phyloP scores from a whole-genome alignment of 208 protist species.

The Porcisia deanei region DNA sequence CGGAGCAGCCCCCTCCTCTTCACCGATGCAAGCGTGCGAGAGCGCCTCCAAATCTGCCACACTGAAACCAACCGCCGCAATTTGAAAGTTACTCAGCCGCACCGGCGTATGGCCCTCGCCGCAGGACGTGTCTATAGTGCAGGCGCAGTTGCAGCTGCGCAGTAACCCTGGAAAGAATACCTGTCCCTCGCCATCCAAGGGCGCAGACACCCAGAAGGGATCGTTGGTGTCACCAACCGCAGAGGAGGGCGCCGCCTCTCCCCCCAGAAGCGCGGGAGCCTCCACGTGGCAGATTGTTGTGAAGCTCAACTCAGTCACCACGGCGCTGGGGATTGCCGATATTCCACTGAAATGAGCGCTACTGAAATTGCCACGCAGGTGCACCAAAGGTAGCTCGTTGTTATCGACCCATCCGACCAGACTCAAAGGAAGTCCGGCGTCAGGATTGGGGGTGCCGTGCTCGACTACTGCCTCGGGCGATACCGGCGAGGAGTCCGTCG shows the following conservation, averaged over 20 bases:
- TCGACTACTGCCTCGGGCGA: not conserved
- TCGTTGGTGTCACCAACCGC: not conserved
- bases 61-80: constrained; percentile 9
- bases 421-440: constrained; percentile 17
- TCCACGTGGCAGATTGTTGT: constrained; percentile 20
- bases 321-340: constrained; percentile 17
- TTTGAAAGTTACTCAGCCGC: constrained; percentile 12
- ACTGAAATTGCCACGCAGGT: constrained; percentile 21
- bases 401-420: constrained; percentile 19
- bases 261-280: not conserved
- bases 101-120: not conserved
- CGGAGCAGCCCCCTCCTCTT: not conserved
- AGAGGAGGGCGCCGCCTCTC: too few species aligned
- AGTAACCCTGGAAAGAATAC: constrained; percentile 15
- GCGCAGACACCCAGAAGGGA: constrained; percentile 13
- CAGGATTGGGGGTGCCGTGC: not conserved
- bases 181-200: constrained; percentile 18
- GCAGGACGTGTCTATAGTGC: constrained; percentile 4
- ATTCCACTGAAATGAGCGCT: constrained; percentile 10
- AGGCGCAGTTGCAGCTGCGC: constrained; percentile 13
- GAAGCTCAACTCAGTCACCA: constrained; percentile 23
- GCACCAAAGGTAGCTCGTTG: constrained; percentile 23
- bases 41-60: constrained; percentile 11
- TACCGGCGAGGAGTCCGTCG: not conserved
- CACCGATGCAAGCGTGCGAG: constrained; percentile 7